Conservation (phyloP, 106 monocot species). For the Dactylorhiza incarnata region DNA sequence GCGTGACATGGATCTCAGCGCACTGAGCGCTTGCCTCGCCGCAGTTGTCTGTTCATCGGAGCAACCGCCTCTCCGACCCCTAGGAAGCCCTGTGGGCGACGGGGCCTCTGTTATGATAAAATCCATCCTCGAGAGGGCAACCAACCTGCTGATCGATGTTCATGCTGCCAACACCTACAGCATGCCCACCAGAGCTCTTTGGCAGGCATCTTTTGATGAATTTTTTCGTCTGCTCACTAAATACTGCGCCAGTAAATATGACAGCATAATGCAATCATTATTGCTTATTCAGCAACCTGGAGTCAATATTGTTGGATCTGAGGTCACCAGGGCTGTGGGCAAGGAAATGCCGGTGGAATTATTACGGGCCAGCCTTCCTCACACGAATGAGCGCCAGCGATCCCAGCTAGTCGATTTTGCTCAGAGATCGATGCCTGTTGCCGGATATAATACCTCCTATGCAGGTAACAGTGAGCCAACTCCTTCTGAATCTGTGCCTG, state of each 20-base stretch:
- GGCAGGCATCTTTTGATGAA: slow-evolving; percentile 94
- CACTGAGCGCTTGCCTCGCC: slow-evolving; percentile 89
- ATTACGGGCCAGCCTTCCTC: slow-evolving; percentile 44
- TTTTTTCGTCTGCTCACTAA: slow-evolving; percentile 84
- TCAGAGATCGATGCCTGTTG: slow-evolving; percentile 37
- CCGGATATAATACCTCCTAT: slow-evolving; percentile 16
- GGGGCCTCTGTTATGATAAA: slow-evolving; percentile 76
- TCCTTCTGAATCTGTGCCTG: slow-evolving; percentile 29
- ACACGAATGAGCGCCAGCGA: slow-evolving; percentile 41
- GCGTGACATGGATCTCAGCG: slow-evolving; percentile 54
- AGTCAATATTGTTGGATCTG: slow-evolving; percentile 6
- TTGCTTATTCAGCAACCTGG: slow-evolving; percentile 28
- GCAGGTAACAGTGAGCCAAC: slow-evolving; percentile 12
- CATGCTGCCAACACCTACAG: slow-evolving; percentile 41
- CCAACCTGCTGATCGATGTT: slow-evolving; percentile 47
- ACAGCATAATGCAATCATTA: slow-evolving; percentile 65
- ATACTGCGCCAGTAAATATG: slow-evolving; percentile 78
- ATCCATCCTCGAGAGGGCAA: slow-evolving; percentile 71
- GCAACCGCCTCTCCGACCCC: slow-evolving; percentile 89
- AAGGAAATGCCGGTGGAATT: slow-evolving; percentile 55
- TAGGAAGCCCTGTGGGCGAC: slow-evolving; percentile 84
- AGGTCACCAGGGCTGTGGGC: slow-evolving; percentile 31
- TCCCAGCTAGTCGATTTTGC: slow-evolving; percentile 37
- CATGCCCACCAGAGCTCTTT: slow-evolving; percentile 45
- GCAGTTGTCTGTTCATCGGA: slow-evolving; percentile 91